Evolutionary conservation across 208 protist genomes (phyloP), one percentile per base, ranked within the genome.

Genomic region (Trypanosoma scelopori): DNA sequence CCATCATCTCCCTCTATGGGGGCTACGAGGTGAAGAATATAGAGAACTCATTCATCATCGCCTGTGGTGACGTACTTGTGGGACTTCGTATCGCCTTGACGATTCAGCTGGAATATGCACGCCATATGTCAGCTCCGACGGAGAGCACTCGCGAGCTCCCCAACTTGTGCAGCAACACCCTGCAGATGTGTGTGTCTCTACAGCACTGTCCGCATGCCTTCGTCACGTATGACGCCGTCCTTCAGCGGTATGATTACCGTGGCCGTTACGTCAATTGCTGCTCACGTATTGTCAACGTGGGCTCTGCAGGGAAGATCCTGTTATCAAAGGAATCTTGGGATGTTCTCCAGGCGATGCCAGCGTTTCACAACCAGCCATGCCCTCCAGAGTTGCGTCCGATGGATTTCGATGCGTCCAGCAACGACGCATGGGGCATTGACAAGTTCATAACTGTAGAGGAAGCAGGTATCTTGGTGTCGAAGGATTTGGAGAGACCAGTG

Each of bases 191-290:
- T 23, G 84, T 91, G 49, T 77, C 79, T 53, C 52, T 94, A 1
- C 83, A 93, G 74, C 78, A 91, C 83, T 94, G 85, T 73, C 79
- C 65, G 15, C 81, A 89, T 20, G 82, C 82, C 28, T 75, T 61
- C 39, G 77, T 78, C 22, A 79, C 69, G 5, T 94, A 90, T 62
- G 85, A 94, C 57, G 60, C 58, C 32, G 78, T 89, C 22, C 74
- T 85, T 43, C 65, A 81, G 9, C 71, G 84, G 20, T 91, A 91
- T 65, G 91, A 97, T 71, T 98, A 97, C 79, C 95, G 93, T 65
- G 91, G 92, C 20, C 81, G 79, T 0, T 89, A 87, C 41, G 92
- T 98, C 1, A 96, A 95, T 66, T 83, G 84, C 20, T 84, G 86
- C 48, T 82, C 91, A 3, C 81, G 91, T 25, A 89, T 98, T 35